Evolutionary conservation across 1,284 basidiomycete species (phyloP).

Genomic region (Ceratobasidium sp.): DNA sequence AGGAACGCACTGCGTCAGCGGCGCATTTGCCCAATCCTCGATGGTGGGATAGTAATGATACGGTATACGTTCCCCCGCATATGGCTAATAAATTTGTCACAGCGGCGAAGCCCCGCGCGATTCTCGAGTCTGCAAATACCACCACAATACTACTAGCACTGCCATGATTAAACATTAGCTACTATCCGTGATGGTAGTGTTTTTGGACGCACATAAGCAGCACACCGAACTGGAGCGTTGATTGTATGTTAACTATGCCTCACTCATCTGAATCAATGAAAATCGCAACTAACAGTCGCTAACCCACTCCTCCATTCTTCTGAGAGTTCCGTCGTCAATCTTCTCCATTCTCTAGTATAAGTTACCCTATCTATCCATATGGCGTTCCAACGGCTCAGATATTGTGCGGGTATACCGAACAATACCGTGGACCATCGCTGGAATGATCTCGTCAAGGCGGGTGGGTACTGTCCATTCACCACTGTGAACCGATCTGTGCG

Average conservation of each 20-base stretch:
- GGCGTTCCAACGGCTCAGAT: conserved; percentile 13
- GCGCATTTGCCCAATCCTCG: conserved; percentile 5
- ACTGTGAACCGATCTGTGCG: conserved; percentile 20
- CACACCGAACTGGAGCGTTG: neutral
- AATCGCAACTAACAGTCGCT: neutral
- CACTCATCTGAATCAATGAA: neutral
- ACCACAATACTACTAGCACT: neutral
- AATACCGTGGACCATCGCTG: neutral
- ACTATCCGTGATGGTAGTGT: neutral
- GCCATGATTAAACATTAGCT: neutral
- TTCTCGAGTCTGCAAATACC: neutral
- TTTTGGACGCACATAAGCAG: neutral
- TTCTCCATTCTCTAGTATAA: conserved; percentile 33
- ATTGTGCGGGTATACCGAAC: neutral
- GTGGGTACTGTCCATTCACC: conserved; percentile 23
- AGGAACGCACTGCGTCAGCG: conserved; percentile 9
- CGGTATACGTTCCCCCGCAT: neutral
- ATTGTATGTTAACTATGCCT: neutral
- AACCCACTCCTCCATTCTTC: conserved; percentile 7
- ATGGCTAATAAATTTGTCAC: neutral
- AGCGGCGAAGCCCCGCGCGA: neutral
- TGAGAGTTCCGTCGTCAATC: conserved; percentile 6
- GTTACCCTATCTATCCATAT: conserved; percentile 25
- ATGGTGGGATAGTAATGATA: neutral
- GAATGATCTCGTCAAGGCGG: neutral